phyloP scores from a whole-genome alignment of 495 filamentous ascomycete species.

The Trichocladium antarcticum region DNA sequence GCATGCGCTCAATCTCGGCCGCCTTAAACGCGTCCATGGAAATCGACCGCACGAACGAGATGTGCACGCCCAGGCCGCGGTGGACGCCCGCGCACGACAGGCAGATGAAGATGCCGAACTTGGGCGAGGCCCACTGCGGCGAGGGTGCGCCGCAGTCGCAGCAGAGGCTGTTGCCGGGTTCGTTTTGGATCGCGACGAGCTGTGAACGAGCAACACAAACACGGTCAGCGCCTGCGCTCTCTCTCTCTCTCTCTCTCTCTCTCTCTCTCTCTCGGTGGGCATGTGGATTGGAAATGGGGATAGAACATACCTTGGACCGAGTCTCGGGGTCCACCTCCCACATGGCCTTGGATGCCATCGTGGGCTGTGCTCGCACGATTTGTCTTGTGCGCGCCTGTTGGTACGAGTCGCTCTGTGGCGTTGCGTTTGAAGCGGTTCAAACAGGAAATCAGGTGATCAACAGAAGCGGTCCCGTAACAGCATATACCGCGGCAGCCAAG shows the following conservation, averaged over 20 bases:
- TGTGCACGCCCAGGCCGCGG: conserved; percentile 89
- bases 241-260: too few species aligned
- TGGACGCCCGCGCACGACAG: conserved; percentile 91
- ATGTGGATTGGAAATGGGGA: not conserved
- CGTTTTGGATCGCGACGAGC: conserved; percentile 82
- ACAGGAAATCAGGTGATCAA: not conserved
- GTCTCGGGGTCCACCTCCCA: conserved; percentile 99
- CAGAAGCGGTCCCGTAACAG: too few species aligned
- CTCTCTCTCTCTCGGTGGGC: too few species aligned
- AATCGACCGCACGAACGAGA: conserved; percentile 91
- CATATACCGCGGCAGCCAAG: too few species aligned
- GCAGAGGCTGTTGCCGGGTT: conserved; percentile 73
- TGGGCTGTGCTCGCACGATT: conserved; percentile 1
- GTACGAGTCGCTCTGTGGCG: too few species aligned
- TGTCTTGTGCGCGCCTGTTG: not conserved
- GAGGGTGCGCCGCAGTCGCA: conserved; percentile 90
- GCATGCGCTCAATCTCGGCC: conserved; percentile 76
- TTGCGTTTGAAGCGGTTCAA: too few species aligned
- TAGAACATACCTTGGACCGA: conserved; percentile 60
- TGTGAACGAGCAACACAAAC: conserved; percentile 24
- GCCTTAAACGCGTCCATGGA: conserved; percentile 97
- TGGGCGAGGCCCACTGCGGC: conserved; percentile 80
- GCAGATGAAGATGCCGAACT: conserved; percentile 87
- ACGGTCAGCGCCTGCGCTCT: not conserved
- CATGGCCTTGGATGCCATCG: conserved; percentile 51